Conservation (phyloP, 306 rosid genomes). For the Inga oerstediana region DNA sequence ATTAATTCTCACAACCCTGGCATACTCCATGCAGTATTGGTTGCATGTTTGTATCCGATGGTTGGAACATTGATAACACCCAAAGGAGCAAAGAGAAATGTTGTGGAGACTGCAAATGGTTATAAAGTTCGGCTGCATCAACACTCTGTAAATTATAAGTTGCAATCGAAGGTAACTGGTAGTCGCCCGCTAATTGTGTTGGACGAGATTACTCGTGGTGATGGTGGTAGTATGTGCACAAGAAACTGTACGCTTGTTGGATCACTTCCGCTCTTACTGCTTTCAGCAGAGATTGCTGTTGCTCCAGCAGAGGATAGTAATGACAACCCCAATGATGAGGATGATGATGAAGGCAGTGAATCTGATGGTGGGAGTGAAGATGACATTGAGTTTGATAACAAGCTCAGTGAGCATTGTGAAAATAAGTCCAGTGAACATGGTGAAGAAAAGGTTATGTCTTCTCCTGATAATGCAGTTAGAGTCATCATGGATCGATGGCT, state of each 20-base stretch:
- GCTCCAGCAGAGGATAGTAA: conserved; percentile 47
- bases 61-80: conserved; percentile 65
- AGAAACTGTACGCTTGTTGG: conserved; percentile 71
- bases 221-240: conserved; percentile 60
- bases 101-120: conserved; percentile 60
- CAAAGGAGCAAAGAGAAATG: conserved; percentile 31
- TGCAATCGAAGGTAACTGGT: conserved; percentile 25
- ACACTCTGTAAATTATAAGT: conserved; percentile 52
- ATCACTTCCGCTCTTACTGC: conserved; percentile 75
- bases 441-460: conserved; percentile 68
- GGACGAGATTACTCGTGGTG: conserved; percentile 82
- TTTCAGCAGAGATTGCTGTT: conserved; percentile 86
- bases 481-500: conserved; percentile 88
- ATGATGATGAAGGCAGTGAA: conserved; percentile 26
- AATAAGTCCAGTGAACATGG: conserved; percentile 46
- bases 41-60: conserved; percentile 92
- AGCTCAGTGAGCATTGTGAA: conserved; percentile 43
- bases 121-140: conserved; percentile 67
- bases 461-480: conserved; percentile 70
- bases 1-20: conserved; percentile 72
- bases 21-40: conserved; percentile 73
- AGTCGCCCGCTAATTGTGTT: conserved; percentile 54
- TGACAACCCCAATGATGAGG: conserved; percentile 13
- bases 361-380: conserved; percentile 50
- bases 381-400: conserved; percentile 52